These are phyloP conservation scores for Periconia digitata DNA, from an alignment of 2,329 filamentous ascomycete genomes.

Conservation along the genomic window DNA sequence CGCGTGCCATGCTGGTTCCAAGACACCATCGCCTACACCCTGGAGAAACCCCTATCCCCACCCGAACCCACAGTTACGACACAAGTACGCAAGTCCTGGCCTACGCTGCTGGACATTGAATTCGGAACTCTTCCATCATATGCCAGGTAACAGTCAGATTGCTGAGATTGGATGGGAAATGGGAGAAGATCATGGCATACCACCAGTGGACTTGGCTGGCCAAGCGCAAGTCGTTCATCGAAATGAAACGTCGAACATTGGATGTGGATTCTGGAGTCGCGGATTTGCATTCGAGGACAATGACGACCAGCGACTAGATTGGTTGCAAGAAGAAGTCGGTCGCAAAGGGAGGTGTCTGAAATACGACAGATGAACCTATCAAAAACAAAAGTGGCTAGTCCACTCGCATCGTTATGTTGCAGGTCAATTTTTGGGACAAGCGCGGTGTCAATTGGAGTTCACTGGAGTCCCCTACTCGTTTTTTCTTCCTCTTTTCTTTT, in stretches of 20 bases:
- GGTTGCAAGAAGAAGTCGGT: slow-evolving; percentile 41
- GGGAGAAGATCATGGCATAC: slow-evolving; percentile 33
- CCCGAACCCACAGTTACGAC: slow-evolving; percentile 17
- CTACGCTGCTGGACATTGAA: slow-evolving; percentile 48
- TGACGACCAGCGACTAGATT: slow-evolving; percentile 32
- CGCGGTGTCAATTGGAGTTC: neutral
- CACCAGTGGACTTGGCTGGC: slow-evolving; percentile 39
- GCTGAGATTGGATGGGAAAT: slow-evolving; percentile 33
- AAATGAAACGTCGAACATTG: slow-evolving; percentile 42
- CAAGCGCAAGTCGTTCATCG: slow-evolving; percentile 32
- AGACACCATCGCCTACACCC: slow-evolving; percentile 31
- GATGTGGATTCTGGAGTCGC: slow-evolving; percentile 44
- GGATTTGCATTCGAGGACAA: slow-evolving; percentile 39
- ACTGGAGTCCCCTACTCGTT: too few relatives aligned
- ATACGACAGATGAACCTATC: too few relatives aligned
- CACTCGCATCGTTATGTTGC: neutral
- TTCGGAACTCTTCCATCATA: slow-evolving; percentile 50
- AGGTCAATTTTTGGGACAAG: neutral
- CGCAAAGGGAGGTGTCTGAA: slow-evolving; percentile 43
- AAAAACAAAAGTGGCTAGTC: slow-evolving; percentile 2
- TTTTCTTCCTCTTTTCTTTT: too few relatives aligned
- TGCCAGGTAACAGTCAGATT: slow-evolving; percentile 44
- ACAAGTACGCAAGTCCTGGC: slow-evolving; percentile 36
- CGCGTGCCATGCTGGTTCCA: slow-evolving; percentile 39
- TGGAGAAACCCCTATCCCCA: slow-evolving; percentile 24